These are phyloP conservation scores for Nakazawaea wyomingensis DNA, from an alignment of 805 yeast genomes.

Conservation along the genomic window DNA sequence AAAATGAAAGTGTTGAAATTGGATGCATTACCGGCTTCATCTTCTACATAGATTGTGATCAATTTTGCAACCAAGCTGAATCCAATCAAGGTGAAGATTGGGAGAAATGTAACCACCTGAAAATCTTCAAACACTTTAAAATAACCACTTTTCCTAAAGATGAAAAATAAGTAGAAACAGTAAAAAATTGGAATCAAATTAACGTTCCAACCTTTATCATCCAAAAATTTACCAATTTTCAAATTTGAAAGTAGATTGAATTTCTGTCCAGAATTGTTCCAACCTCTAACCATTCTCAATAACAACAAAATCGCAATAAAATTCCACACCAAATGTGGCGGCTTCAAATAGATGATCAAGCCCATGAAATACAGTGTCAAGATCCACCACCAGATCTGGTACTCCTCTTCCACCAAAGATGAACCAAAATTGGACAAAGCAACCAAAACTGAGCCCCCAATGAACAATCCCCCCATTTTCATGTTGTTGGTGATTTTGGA, in stretches of 20 bases:
- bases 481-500: conserved; percentile 6
- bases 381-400: conserved; percentile 92
- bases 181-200: conserved; percentile 37
- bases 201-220: conserved; percentile 40
- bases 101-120: conserved; percentile 33
- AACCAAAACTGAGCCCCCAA: conserved; percentile 26
- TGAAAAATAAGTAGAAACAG: conserved; percentile 16
- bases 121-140: conserved; percentile 18
- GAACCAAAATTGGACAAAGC: conserved; percentile 71
- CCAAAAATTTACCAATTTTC: conserved; percentile 43
- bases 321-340: background rate
- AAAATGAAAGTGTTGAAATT: conserved; percentile 21
- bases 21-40: conserved; percentile 1
- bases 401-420: conserved; percentile 92
- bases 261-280: conserved; percentile 92
- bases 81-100: conserved; percentile 39
- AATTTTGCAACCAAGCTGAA: conserved; percentile 21
- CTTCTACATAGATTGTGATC: conserved; percentile 1
- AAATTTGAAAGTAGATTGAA: conserved; percentile 42
- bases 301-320: conserved; percentile 23
- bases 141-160: conserved; percentile 21
- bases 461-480: conserved; percentile 12
- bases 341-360: conserved; percentile 16
- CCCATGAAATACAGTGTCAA: conserved; percentile 30
- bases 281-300: conserved; percentile 63